Percentiles rank a stretch among this genome's conserved stretches.
phyloP scores from a whole-genome alignment of 2,329 filamentous ascomycete genomes.

The Aureobasidium namibiae region DNA sequence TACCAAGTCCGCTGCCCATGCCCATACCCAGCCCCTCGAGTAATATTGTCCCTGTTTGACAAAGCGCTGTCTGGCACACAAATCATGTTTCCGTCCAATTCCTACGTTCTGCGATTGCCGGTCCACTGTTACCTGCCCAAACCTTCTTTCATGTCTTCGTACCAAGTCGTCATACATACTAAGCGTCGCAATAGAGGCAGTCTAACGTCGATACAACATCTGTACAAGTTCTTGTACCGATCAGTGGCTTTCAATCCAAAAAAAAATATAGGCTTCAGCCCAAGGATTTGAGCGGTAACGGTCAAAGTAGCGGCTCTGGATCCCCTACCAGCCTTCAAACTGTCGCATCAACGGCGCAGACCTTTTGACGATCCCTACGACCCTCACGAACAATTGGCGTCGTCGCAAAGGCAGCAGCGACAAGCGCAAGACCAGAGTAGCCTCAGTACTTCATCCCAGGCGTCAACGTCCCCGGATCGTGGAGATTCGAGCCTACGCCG shows the following conservation, averaged over 20 bases:
- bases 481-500: conserved; percentile 43
- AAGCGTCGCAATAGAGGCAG: not conserved
- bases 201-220: not conserved
- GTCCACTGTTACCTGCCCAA: not conserved
- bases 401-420: conserved; percentile 21
- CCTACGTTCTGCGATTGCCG: not conserved
- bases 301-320: conserved; percentile 12
- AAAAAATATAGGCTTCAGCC: conserved; percentile 2
- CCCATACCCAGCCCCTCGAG: conserved; percentile 12
- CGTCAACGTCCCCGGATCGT: conserved; percentile 46
- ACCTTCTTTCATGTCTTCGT: conserved; percentile 9
- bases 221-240: not conserved
- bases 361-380: conserved; percentile 42
- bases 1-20: conserved; percentile 2
- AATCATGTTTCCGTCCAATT: not conserved
- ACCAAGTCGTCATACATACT: conserved; percentile 5
- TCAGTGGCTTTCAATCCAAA: not conserved
- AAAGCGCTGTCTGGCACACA: not conserved
- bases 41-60: conserved; percentile 4
- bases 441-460: conserved; percentile 29
- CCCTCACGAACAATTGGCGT: conserved; percentile 38
- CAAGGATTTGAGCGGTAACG: not conserved
- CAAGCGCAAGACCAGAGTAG: conserved; percentile 18
- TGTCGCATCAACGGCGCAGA: conserved; percentile 12
- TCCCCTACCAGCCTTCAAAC: conserved; percentile 9